A percentile compares a stretch with the other conserved stretches of the same genome.
These are phyloP conservation scores for Ascochyta clinopodiicola DNA, from an alignment of 2,329 filamentous ascomycete species.

Conservation along the genomic window DNA sequence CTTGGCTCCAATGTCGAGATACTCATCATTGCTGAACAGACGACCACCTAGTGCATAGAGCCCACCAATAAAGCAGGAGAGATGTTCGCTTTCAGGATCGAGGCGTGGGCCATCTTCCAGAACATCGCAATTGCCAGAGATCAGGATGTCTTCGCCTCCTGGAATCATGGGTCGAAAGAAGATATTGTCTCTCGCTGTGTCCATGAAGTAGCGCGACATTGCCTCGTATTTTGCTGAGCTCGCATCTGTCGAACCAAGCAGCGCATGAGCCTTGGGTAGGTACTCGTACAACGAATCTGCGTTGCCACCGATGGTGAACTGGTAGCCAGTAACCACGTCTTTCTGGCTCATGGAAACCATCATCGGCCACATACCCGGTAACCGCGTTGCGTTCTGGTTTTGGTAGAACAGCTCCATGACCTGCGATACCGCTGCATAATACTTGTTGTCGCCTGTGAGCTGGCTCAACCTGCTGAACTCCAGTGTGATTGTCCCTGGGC, in stretches of 20 bases:
- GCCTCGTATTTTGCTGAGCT: constrained; percentile 55
- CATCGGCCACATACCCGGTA: constrained; percentile 83
- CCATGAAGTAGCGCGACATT: constrained; percentile 61
- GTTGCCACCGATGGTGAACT: constrained; percentile 44
- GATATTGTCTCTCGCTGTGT: constrained; percentile 52
- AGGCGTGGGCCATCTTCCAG: constrained; percentile 27
- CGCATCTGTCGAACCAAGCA: constrained; percentile 53
- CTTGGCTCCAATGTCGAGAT: constrained; percentile 61
- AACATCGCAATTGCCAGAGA: constrained; percentile 54
- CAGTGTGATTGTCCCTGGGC: constrained; percentile 73
- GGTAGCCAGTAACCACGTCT: constrained; percentile 38
- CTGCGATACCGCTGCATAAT: constrained; percentile 87
- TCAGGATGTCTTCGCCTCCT: constrained; percentile 53
- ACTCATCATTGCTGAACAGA: constrained; percentile 58
- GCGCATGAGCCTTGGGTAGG: constrained; percentile 54
- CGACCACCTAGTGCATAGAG: constrained; percentile 65
- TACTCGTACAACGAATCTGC: constrained; percentile 49
- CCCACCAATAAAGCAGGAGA: constrained; percentile 65
- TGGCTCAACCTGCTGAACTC: constrained; percentile 92
- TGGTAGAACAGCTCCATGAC: constrained; percentile 81
- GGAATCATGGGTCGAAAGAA: constrained; percentile 58
- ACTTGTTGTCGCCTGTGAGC: constrained; percentile 79
- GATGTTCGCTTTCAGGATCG: constrained; percentile 61
- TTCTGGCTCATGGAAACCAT: constrained; percentile 55
- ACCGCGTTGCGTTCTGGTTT: constrained; percentile 71